phyloP scores from a whole-genome alignment of 371 early-diverging fungal species.

The Nematocida sp. region DNA sequence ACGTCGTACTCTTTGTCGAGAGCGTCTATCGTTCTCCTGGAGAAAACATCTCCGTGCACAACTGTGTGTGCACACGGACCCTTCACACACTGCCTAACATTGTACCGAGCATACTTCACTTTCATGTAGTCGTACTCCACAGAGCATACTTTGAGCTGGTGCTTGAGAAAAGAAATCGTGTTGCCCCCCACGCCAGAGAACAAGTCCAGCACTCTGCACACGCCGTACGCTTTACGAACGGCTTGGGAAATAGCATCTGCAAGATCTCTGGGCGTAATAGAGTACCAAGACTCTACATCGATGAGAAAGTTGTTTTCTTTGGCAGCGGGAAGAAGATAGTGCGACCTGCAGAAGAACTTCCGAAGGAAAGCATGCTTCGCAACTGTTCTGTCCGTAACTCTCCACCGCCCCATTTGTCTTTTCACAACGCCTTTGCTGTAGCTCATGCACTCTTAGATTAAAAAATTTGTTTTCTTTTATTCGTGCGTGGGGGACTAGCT shows the following conservation, averaged over 20 bases:
- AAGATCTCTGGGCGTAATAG: constrained; percentile 30
- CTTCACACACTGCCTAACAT: constrained; percentile 13
- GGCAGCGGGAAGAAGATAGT: not conserved
- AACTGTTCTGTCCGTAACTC: constrained; percentile 7
- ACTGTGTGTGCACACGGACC: not conserved
- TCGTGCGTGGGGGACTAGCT: constrained; percentile 61
- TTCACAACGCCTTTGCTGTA: not conserved
- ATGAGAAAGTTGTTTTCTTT: constrained; percentile 17
- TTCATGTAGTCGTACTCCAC: constrained; percentile 43
- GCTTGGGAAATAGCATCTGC: constrained; percentile 18
- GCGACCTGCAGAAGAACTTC: constrained; percentile 1
- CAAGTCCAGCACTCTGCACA: constrained; percentile 13
- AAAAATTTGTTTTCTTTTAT: constrained; percentile 10
- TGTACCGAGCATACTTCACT: constrained; percentile 14
- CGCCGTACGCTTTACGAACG: not conserved
- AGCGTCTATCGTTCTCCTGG: not conserved
- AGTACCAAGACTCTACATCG: constrained; percentile 45
- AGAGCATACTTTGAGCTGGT: not conserved
- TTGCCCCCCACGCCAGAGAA: constrained; percentile 47
- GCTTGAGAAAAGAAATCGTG: constrained; percentile 33
- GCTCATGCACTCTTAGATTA: not conserved
- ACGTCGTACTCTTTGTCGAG: constrained; percentile 16
- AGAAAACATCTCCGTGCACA: constrained; percentile 12
- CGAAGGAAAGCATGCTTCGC: not conserved
- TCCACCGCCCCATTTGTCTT: constrained; percentile 32